Conservation (phyloP, 805 yeast species). For the Maudiozyma bulderi region DNA sequence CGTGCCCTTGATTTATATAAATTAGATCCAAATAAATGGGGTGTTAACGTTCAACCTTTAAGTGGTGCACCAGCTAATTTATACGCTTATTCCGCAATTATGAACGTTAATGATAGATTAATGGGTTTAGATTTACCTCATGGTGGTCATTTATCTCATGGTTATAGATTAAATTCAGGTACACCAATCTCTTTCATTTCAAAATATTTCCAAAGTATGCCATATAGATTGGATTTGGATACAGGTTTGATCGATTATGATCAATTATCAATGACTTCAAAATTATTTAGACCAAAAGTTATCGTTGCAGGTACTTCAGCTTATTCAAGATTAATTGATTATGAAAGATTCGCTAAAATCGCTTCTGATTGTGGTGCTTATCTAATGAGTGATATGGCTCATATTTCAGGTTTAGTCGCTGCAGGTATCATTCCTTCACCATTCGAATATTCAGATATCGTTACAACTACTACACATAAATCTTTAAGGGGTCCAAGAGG, state of each 20-base stretch:
- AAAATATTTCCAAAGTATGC: slow-evolving; percentile 95
- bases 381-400: slow-evolving; percentile 92
- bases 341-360: slow-evolving; percentile 79
- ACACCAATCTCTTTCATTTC: slow-evolving; percentile 88
- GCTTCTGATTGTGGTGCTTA: slow-evolving; percentile 93
- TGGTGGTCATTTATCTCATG: slow-evolving; percentile 97
- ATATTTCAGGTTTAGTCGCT: slow-evolving; percentile 90
- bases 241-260: slow-evolving; percentile 94
- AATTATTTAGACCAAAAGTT: slow-evolving; percentile 86
- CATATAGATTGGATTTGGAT: slow-evolving; percentile 75
- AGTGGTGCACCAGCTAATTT: slow-evolving; percentile 97
- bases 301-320: slow-evolving; percentile 97
- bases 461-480: slow-evolving; percentile 96
- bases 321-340: slow-evolving; percentile 83
- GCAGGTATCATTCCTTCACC: slow-evolving; percentile 93
- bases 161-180: slow-evolving; percentile 77
- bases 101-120: slow-evolving; percentile 83
- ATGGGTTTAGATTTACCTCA: slow-evolving; percentile 98
- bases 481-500: slow-evolving; percentile 98
- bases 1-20: slow-evolving; percentile 82
- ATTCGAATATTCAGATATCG: slow-evolving; percentile 87
- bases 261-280: slow-evolving; percentile 69
- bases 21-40: slow-evolving; percentile 78
- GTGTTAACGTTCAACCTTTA: slow-evolving; percentile 91
- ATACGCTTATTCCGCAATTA: slow-evolving; percentile 79